These are phyloP conservation scores for Penicillium pancosmium DNA, from an alignment of 495 filamentous ascomycete genomes.

Conservation along the genomic window DNA sequence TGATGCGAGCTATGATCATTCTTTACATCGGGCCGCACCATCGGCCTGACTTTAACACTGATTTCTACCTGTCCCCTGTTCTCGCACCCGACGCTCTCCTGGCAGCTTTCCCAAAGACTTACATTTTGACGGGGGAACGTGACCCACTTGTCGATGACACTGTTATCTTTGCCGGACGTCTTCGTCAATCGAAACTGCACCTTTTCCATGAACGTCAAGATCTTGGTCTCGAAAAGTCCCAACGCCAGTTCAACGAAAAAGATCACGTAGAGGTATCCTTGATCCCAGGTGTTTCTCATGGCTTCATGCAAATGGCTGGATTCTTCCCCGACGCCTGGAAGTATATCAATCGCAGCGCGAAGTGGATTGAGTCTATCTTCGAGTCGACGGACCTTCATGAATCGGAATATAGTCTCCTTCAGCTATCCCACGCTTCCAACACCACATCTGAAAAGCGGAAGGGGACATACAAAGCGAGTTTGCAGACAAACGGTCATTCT, in stretches of 20 bases:
- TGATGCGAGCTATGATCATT: slow-evolving; percentile 99
- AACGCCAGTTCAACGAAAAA: slow-evolving; percentile 68
- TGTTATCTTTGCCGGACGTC: slow-evolving; percentile 86
- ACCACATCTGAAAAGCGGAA: slow-evolving; percentile 3
- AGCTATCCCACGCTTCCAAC: slow-evolving; percentile 10
- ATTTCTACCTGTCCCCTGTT: slow-evolving; percentile 87
- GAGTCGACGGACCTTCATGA: slow-evolving; percentile 47
- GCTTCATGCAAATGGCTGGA: slow-evolving; percentile 86
- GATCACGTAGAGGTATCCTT: slow-evolving; percentile 79
- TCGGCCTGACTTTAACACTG: slow-evolving; percentile 87
- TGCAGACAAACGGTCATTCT: not conserved
- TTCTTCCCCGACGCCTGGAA: slow-evolving; percentile 87
- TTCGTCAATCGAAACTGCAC: slow-evolving; percentile 79
- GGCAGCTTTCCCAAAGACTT: slow-evolving; percentile 83
- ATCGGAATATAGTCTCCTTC: slow-evolving; percentile 25
- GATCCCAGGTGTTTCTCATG: slow-evolving; percentile 86
- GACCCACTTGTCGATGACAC: slow-evolving; percentile 97
- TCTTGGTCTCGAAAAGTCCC: slow-evolving; percentile 56
- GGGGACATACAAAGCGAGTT: not conserved
- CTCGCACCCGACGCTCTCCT: slow-evolving; percentile 84
- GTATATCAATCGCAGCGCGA: slow-evolving; percentile 70
- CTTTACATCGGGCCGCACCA: slow-evolving; percentile 93
- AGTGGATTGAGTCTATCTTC: slow-evolving; percentile 79
- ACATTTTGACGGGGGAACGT: slow-evolving; percentile 91
- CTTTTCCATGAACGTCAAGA: slow-evolving; percentile 63